Evolutionary conservation across 441 rosid species (phyloP).

Genomic region (Iberis amara): DNA sequence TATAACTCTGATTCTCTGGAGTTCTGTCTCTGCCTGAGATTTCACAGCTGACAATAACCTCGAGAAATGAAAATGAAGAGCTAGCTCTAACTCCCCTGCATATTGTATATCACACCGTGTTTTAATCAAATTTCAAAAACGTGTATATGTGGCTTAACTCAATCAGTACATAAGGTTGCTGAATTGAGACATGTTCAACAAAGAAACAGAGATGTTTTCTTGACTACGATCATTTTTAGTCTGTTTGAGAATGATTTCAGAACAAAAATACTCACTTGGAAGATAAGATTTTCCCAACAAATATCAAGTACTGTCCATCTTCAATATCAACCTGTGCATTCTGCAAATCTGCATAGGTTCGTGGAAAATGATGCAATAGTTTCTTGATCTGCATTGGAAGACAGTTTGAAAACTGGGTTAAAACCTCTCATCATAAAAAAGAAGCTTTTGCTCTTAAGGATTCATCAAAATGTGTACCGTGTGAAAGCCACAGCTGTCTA

Average conservation of each 20-base stretch:
- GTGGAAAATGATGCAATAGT: slow-evolving; percentile 86
- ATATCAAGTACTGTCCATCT: slow-evolving; percentile 89
- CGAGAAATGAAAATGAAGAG: slow-evolving; percentile 67
- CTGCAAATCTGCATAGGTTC: slow-evolving; percentile 87
- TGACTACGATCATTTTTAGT: not conserved
- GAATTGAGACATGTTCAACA: slow-evolving; percentile 5
- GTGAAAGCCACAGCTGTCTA: slow-evolving; percentile 77
- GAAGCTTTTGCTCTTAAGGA: slow-evolving; percentile 1
- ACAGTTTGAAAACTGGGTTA: slow-evolving; percentile 18
- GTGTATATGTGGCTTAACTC: not conserved
- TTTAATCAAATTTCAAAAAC: slow-evolving; percentile 13
- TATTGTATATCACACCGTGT: slow-evolving; percentile 19
- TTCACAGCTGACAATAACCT: slow-evolving; percentile 82
- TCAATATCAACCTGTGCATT: slow-evolving; percentile 72
- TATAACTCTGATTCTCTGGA: slow-evolving; percentile 28
- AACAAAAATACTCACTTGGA: slow-evolving; percentile 56
- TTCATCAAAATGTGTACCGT: slow-evolving; percentile 45
- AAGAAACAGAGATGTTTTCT: not conserved
- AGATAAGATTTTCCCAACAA: slow-evolving; percentile 68
- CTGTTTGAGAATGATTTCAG: slow-evolving; percentile 9
- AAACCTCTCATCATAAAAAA: slow-evolving; percentile 20
- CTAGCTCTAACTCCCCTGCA: slow-evolving; percentile 78
- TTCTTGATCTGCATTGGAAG: slow-evolving; percentile 55
- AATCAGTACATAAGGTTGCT: not conserved
- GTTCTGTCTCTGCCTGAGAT: slow-evolving; percentile 36